Base-by-base conservation (phyloP, 257 asterid species). In the Apocynum venetum region DNA sequence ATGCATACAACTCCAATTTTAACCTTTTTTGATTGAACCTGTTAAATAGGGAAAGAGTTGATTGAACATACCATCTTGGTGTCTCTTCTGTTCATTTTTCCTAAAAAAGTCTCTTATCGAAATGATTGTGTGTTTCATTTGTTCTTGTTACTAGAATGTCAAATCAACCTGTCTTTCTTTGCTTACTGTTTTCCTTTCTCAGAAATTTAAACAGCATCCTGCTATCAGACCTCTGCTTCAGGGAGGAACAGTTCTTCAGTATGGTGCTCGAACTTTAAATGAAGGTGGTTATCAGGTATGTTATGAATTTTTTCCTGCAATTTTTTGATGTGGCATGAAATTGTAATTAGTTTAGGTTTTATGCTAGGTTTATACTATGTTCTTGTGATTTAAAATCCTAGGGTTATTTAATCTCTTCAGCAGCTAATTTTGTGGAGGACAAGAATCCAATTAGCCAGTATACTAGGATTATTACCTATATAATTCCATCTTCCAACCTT, bases 221-320 rank as follows among this genome's bases (percentile, higher is more conserved):
- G 90, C 94, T 51, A 91, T 95, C 81, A 88, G 84, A 82, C 89
- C 93, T 82, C 85, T 95, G 80, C 97, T 95, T 73, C 93, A 91
- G 82, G 97, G 97, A 59, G 98, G 97, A 76, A 86, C 86, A 0
- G 90, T 87, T 77, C 94, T 95, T 35, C 96, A 95, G 82, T 93
- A 93, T 82, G 99, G 99, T 81, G 99, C 99, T 83, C 97, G 98
- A 70, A 84, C 94, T 70, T 86, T 95, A 75, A 95, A 93, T 76
- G 99, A 95, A 93, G 99, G 99, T 3, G 99, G 99, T 71, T 95
- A 85, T 87, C 99, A 95, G 97, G 99, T 90, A 82, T 49, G 71
- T 48, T 4, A 36, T 53, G 51, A 61, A 40, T 20, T 20, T 31
- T 46, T 41, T 68, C 73, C 60, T 61, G 59, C 25, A 36, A 7